Evolutionary conservation across 495 filamentous ascomycete species (phyloP).

Genomic region (Xylaria scruposa): DNA sequence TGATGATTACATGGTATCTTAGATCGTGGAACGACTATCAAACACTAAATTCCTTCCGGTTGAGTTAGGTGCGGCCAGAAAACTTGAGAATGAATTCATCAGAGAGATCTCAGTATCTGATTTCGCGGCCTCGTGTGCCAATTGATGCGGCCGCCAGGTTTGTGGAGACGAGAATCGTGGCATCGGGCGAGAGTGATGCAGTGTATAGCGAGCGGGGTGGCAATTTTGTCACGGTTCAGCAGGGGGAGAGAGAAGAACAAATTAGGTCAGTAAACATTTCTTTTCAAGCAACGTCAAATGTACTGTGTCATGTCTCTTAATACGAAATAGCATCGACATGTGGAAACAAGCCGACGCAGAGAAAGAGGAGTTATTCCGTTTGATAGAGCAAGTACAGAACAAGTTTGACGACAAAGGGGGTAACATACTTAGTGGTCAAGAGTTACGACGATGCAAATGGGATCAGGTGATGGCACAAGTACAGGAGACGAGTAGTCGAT

Average conservation of each 20-base stretch:
- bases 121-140: conserved; percentile 4
- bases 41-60: not conserved
- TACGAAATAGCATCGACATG: conserved; percentile 9
- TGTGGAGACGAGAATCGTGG: not conserved
- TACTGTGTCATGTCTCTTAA: not conserved
- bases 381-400: conserved; percentile 15
- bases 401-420: conserved; percentile 1
- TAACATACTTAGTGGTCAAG: not conserved
- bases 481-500: not conserved
- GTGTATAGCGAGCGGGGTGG: conserved; percentile 15
- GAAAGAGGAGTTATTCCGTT: conserved; percentile 12
- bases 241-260: conserved; percentile 11
- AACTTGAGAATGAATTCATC: not conserved
- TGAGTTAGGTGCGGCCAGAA: not conserved
- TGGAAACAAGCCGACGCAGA: conserved; percentile 20
- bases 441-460: conserved; percentile 19
- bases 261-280: conserved; percentile 4
- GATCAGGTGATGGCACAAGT: conserved; percentile 16
- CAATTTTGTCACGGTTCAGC: conserved; percentile 2
- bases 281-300: too few species aligned
- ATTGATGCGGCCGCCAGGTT: conserved; percentile 8
- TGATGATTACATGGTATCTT: not conserved
- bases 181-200: not conserved
- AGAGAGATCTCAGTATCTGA: conserved; percentile 14
- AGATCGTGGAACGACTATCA: not conserved